Evolutionary conservation across 805 yeast species (phyloP).

Genomic region (Pichia pseudocactophila): DNA sequence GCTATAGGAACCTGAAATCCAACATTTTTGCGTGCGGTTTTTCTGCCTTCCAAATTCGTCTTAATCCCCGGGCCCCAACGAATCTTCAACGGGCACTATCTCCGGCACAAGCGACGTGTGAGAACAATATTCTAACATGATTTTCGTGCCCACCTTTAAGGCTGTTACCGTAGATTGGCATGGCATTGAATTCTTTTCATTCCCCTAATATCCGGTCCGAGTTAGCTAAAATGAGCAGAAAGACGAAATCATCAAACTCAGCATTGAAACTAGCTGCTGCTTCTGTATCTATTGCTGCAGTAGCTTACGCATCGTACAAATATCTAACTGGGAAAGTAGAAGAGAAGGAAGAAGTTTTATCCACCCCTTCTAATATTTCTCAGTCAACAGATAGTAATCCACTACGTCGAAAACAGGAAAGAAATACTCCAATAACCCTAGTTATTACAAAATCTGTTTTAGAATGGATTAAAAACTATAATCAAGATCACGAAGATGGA

Average conservation of each 20-base stretch:
- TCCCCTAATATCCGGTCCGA: too few species aligned
- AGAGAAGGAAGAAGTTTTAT: conserved; percentile 29
- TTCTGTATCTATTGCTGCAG: not conserved
- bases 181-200: too few species aligned
- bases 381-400: not conserved
- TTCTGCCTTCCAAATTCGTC: too few species aligned
- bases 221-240: too few species aligned
- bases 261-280: not conserved
- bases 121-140: too few species aligned
- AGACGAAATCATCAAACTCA: not conserved
- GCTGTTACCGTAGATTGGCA: too few species aligned
- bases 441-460: conserved; percentile 14
- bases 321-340: conserved; percentile 27
- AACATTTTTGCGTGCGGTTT: too few species aligned
- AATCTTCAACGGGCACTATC: too few species aligned
- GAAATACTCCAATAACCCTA: conserved; percentile 12
- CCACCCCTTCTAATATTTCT: not conserved
- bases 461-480: conserved; percentile 7
- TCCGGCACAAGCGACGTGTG: too few species aligned
- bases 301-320: not conserved
- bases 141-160: too few species aligned
- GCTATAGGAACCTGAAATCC: too few species aligned
- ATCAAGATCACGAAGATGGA: conserved; percentile 6
- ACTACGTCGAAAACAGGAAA: conserved; percentile 2
- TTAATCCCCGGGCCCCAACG: too few species aligned